Conservation (phyloP, 164 flowering plant species). For the Piper betle region DNA sequence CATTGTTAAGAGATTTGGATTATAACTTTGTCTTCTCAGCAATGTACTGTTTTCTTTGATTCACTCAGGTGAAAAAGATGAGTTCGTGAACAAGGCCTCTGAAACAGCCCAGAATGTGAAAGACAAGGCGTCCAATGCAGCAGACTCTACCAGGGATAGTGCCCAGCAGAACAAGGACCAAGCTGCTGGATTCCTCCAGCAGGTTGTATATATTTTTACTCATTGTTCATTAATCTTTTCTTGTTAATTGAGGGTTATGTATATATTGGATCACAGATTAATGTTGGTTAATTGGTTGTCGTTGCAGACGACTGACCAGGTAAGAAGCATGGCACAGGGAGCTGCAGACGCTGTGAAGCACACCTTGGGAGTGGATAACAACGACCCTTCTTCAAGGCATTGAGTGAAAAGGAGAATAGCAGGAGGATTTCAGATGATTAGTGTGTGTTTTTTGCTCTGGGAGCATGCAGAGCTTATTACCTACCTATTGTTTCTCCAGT, state of each 20-base stretch:
- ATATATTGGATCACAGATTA: too few relatives aligned
- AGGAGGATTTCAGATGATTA: too few relatives aligned
- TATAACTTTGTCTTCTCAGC: too few relatives aligned
- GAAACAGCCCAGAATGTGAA: conserved; percentile 2
- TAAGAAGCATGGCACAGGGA: conserved; percentile 10
- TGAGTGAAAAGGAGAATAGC: too few relatives aligned
- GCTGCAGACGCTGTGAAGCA: conserved; percentile 11
- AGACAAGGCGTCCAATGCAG: too few relatives aligned
- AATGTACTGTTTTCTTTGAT: neutral
- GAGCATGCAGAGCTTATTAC: too few relatives aligned
- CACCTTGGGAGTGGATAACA: conserved; percentile 8
- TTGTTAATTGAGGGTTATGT: too few relatives aligned
- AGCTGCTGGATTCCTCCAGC: conserved; percentile 5
- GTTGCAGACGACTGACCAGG: conserved; percentile 6
- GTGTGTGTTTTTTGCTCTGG: too few relatives aligned
- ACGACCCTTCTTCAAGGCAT: neutral
- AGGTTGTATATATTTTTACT: neutral
- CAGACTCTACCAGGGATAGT: neutral
- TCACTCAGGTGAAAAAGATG: neutral
- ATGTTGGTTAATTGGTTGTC: neutral
- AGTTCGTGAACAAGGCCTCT: conserved; percentile 1
- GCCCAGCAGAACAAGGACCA: conserved; percentile 4
- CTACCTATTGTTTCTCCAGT: too few relatives aligned
- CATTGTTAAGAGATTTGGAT: too few relatives aligned
- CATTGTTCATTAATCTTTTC: neutral